phyloP scores from a whole-genome alignment of 2,329 filamentous ascomycete genomes.

The Annulohypoxylon truncatum region DNA sequence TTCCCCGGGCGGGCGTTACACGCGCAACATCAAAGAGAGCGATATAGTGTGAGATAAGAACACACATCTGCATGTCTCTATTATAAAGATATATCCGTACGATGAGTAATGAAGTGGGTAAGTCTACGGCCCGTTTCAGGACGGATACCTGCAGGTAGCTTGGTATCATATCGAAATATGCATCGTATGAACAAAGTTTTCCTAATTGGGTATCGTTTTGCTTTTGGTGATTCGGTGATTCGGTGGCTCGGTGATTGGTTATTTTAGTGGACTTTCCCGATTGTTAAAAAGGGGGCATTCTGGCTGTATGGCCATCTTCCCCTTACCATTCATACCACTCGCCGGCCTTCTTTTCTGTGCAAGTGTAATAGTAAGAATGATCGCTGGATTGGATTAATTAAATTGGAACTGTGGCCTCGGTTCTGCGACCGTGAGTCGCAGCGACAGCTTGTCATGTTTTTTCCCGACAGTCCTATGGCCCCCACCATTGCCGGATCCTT shows the following conservation, averaged over 20 bases:
- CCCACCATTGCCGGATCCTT: constrained; percentile 34
- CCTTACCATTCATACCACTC: not conserved
- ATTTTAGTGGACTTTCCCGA: not conserved
- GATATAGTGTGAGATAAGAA: constrained; percentile 28
- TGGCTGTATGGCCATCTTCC: not conserved
- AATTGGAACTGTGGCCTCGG: constrained; percentile 20
- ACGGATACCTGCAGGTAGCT: constrained; percentile 7
- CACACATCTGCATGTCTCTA: constrained; percentile 10
- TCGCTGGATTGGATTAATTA: constrained; percentile 20
- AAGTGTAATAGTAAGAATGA: not conserved
- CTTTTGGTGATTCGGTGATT: constrained; percentile 3
- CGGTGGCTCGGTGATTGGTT: constrained; percentile 11
- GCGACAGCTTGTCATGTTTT: constrained; percentile 27
- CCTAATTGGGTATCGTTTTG: not conserved
- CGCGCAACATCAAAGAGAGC: constrained; percentile 1
- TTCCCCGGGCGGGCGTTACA: constrained; percentile 23
- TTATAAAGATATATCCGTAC: constrained; percentile 20
- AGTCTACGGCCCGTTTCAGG: constrained; percentile 10
- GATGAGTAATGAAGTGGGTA: constrained; percentile 17
- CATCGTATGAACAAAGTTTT: too few relatives aligned
- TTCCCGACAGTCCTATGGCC: constrained; percentile 23
- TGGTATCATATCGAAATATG: not conserved
- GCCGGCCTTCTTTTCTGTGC: constrained; percentile 15
- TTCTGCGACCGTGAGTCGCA: constrained; percentile 29
- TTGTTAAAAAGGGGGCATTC: constrained; percentile 15